Conservation (phyloP, 164 flowering plant genomes). For the Vitis rupestris region DNA sequence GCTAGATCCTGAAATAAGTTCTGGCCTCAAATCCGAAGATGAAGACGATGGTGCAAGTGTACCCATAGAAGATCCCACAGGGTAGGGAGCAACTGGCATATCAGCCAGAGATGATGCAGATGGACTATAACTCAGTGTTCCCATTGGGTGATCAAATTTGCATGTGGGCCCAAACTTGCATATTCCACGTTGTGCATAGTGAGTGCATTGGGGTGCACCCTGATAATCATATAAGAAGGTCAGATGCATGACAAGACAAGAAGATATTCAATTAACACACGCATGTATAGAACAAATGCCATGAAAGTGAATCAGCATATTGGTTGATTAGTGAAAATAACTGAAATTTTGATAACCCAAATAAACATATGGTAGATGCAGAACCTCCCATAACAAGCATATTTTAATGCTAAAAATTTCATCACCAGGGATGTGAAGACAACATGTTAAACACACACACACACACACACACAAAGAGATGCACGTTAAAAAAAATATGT, state of each 20-base stretch:
- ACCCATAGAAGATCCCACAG: slow-evolving; percentile 71
- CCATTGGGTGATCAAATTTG: slow-evolving; percentile 87
- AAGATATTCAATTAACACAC: background rate
- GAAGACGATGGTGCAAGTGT: slow-evolving; percentile 89
- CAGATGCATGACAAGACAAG: slow-evolving; percentile 4
- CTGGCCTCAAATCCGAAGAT: slow-evolving; percentile 72
- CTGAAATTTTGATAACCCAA: too few relatives aligned
- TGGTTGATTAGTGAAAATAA: too few relatives aligned
- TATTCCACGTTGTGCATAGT: slow-evolving; percentile 69
- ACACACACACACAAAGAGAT: too few relatives aligned
- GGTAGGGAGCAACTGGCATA: slow-evolving; percentile 95
- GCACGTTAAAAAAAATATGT: too few relatives aligned
- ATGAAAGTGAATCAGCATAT: background rate
- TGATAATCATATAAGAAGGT: slow-evolving; percentile 28
- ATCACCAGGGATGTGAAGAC: too few relatives aligned
- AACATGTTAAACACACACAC: too few relatives aligned
- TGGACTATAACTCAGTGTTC: slow-evolving; percentile 74
- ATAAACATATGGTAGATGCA: too few relatives aligned
- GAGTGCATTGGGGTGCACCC: slow-evolving; percentile 77
- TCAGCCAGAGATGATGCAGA: slow-evolving; percentile 95
- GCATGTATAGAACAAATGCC: background rate
- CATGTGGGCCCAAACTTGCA: slow-evolving; percentile 89
- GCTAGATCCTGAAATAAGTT: slow-evolving; percentile 46
- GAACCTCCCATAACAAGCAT: too few relatives aligned
- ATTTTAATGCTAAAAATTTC: too few relatives aligned